phyloP scores from a whole-genome alignment of 176 grass and related monocot species.

The Ensete glaucum region DNA sequence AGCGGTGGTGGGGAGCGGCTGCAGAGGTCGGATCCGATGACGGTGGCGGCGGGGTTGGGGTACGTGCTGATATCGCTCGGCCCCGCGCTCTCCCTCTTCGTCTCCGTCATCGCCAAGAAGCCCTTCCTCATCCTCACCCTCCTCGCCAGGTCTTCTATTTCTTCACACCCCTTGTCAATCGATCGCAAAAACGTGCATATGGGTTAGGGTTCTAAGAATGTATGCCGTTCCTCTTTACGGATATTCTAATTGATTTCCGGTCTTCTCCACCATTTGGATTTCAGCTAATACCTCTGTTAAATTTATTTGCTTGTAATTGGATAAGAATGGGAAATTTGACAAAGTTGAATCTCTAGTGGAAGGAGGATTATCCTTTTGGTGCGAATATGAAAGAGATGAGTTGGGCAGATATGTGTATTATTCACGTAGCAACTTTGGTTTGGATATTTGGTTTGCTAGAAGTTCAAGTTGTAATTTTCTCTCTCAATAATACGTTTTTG shows the following conservation, averaged over 20 bases:
- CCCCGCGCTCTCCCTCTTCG: constrained; percentile 77
- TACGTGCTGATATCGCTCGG: constrained; percentile 79
- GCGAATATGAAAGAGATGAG: not conserved
- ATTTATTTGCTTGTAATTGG: not conserved
- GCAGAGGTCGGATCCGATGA: constrained; percentile 36
- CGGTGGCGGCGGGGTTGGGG: constrained; percentile 62
- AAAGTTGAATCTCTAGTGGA: not conserved
- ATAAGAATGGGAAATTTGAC: not conserved
- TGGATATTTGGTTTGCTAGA: not conserved
- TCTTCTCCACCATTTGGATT: not conserved
- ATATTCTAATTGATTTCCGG: not conserved
- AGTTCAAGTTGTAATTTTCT: not conserved
- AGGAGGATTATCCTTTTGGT: not conserved
- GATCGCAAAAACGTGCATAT: not conserved
- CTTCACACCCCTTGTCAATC: not conserved
- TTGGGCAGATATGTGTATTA: not conserved
- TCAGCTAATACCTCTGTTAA: not conserved
- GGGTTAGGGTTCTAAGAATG: not conserved
- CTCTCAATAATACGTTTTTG: not conserved
- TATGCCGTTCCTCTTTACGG: not conserved
- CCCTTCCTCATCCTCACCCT: constrained; percentile 93
- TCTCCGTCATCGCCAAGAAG: constrained; percentile 65
- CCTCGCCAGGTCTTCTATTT: constrained; percentile 53
- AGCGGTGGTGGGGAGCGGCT: not conserved
- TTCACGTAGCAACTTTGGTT: not conserved